These are phyloP conservation scores for Geranium brycei DNA, from an alignment of 345 rosid species.

Conservation along the genomic window DNA sequence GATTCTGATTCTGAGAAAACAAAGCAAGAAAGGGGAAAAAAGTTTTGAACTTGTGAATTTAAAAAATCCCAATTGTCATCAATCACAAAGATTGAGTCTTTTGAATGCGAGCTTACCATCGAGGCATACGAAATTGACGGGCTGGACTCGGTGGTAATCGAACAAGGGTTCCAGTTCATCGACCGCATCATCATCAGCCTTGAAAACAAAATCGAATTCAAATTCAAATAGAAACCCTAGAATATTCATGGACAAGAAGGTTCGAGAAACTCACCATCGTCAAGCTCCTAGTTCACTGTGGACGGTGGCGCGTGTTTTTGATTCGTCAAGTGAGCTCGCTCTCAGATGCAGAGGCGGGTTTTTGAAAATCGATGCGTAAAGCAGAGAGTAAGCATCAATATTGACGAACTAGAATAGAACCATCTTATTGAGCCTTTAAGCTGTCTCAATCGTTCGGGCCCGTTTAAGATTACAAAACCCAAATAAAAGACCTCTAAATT, in stretches of 20 bases:
- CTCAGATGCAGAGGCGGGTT: neutral
- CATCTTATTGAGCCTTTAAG: neutral
- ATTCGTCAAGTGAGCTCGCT: too few relatives aligned
- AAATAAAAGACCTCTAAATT: too few relatives aligned
- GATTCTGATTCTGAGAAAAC: neutral
- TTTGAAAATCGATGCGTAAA: neutral
- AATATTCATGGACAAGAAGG: neutral
- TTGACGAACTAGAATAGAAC: neutral
- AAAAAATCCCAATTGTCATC: neutral
- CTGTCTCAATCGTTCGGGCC: neutral
- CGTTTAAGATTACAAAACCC: neutral
- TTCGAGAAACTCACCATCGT: slow-evolving; percentile 13
- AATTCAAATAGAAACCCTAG: neutral
- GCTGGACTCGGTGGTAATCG: slow-evolving; percentile 69
- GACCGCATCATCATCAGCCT: slow-evolving; percentile 31
- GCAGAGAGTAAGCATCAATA: neutral
- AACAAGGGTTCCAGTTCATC: slow-evolving; percentile 75
- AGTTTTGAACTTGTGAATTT: neutral
- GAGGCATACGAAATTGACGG: slow-evolving; percentile 23
- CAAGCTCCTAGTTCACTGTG: neutral
- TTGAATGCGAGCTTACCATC: slow-evolving; percentile 26
- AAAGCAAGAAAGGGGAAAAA: neutral
- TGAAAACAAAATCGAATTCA: slow-evolving; percentile 6
- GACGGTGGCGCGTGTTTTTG: neutral
- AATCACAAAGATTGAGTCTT: neutral